Percentiles rank a stretch among this genome's conserved stretches.
phyloP scores from a whole-genome alignment of 495 filamentous ascomycete species.

The Emericellopsis terricola region DNA sequence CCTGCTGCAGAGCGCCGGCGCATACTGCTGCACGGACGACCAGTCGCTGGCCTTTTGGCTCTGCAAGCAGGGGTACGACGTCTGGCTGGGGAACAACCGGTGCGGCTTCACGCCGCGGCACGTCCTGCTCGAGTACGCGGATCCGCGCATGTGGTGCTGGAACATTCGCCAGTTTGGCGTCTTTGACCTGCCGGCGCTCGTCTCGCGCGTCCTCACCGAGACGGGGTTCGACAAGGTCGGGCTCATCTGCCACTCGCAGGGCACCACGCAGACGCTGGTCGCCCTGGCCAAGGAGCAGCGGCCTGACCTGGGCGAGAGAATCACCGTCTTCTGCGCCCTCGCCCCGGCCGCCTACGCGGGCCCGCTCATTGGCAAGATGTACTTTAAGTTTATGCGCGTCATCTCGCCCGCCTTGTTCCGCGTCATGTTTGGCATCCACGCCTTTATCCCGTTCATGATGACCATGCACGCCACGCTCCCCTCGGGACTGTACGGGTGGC shows the following conservation, averaged over 20 bases:
- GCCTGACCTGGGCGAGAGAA: conserved; percentile 66
- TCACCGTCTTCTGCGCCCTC: conserved; percentile 85
- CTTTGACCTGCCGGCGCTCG: conserved; percentile 76
- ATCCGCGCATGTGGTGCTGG: conserved; percentile 96
- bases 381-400: conserved; percentile 81
- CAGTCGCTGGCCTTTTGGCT: conserved; percentile 82
- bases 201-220: conserved; percentile 63
- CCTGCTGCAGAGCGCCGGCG: conserved; percentile 69
- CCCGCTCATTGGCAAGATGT: conserved; percentile 66
- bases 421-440: conserved; percentile 77
- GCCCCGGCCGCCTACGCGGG: conserved; percentile 88
- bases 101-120: conserved; percentile 75
- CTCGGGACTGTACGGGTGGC: conserved; percentile 52
- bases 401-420: conserved; percentile 64
- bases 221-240: conserved; percentile 74
- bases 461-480: conserved; percentile 50
- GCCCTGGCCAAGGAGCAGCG: conserved; percentile 85
- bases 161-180: conserved; percentile 90
- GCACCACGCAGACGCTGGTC: conserved; percentile 78
- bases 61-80: conserved; percentile 84
- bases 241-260: conserved; percentile 78
- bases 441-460: conserved; percentile 95
- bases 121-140: conserved; percentile 43
- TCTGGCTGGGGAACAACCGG: conserved; percentile 92
- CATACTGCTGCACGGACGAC: conserved; percentile 84